Percentiles rank a stretch among this genome's conserved stretches.
Conservation (phyloP, 495 filamentous ascomycete species). For the Lichenothelia convexa region DNA sequence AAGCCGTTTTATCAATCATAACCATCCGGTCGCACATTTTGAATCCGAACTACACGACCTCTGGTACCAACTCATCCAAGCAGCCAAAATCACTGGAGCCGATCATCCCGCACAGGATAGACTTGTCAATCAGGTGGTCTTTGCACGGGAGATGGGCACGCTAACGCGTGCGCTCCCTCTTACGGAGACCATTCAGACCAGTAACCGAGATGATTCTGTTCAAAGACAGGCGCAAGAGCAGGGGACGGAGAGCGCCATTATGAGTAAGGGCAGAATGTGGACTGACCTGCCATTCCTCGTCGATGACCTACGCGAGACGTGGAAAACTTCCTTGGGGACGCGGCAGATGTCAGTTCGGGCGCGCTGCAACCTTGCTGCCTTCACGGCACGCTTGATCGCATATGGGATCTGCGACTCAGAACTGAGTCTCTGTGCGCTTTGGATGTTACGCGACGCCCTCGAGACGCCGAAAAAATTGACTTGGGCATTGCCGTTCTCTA, state of each 20-base stretch:
- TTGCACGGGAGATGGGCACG: constrained; percentile 1
- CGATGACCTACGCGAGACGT: neutral
- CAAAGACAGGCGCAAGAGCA: too few species aligned
- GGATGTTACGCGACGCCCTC: too few species aligned
- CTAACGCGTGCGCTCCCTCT: too few species aligned
- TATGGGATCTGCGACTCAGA: too few species aligned
- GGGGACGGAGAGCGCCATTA: constrained; percentile 1
- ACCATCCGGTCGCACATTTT: constrained; percentile 1
- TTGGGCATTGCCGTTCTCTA: too few species aligned
- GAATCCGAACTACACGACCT: constrained; percentile 1
- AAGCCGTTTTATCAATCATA: too few species aligned
- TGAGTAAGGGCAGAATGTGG: constrained; percentile 1
- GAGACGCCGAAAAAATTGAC: too few species aligned
- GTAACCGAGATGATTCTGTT: too few species aligned
- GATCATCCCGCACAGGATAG: constrained; percentile 3
- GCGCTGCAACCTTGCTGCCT: constrained; percentile 2
- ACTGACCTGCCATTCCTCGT: constrained; percentile 2
- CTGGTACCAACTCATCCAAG: constrained; percentile 1
- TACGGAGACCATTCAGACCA: too few species aligned
- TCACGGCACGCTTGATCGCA: constrained; percentile 2
- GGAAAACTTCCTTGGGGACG: neutral
- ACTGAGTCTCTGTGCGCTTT: too few species aligned
- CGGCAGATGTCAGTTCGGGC: neutral
- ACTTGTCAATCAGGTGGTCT: constrained; percentile 1
- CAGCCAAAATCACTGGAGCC: neutral